Evolutionary conservation across 1,284 basidiomycete species (phyloP), one percentile per base, ranked within the genome.

Genomic region (Tilletia caries): DNA sequence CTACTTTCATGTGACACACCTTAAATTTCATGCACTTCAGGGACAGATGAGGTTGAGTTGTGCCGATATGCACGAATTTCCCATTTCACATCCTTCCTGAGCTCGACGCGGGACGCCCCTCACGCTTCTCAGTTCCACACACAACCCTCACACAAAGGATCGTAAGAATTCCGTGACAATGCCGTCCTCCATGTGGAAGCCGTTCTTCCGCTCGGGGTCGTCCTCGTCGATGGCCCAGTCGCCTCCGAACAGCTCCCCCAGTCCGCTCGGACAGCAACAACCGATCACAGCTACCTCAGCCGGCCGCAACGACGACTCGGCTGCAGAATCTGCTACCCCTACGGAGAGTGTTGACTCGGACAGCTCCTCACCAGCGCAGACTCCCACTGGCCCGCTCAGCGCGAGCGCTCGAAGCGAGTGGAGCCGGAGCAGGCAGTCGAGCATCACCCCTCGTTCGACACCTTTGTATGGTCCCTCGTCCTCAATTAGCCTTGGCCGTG

Each of bases 141-240:
- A n/a, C n/a, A n/a, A n/a, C n/a, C n/a, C 37, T 41, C 37, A 15
- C 37, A 41, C 10, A 41, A 6, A 41, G 15, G 37, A 6, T 41
- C 8, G 37, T 8, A 20, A 62, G 10, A 18, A 62, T 62, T 27
- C 58, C 58, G 29, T 37, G n/a, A n/a, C n/a, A n/a, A n/a, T n/a
- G n/a, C n/a, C 58, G 6, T 29, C 29, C 3, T 62, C 58, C 1
- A 27, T 29, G 29, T 62, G 58, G 58, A 62, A 62, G 32, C 58
- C 58, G 27, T 29, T 62, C 29, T 62, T 62, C 58, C 58, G 58
- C 58, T 62, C 58, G 12, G 58, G 32, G 29, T 34, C 58, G 18
- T 20, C 58, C 6, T 34, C 58, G 58, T n/a, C 27, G 8, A 37
- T n/a, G 10, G 33, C 58, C 3, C 58, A 33, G 58, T 62, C 58